Conservation (phyloP, 192 early-diverging fungal species). For the Coemansia sp. region DNA sequence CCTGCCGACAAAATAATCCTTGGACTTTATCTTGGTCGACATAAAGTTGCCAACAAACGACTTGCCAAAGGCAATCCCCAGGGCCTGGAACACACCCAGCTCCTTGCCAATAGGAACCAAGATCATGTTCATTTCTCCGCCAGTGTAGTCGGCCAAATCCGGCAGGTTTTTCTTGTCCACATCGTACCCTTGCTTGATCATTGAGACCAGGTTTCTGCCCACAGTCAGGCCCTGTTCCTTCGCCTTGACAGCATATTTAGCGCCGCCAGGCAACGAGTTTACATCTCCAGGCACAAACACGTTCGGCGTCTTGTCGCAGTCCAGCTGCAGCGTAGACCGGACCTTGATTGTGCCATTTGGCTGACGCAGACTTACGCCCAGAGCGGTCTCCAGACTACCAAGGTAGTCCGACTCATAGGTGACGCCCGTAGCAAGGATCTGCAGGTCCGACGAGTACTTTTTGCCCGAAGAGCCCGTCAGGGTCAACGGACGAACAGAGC, state of each 20-base stretch:
- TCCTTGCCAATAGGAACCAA: slow-evolving; percentile 40
- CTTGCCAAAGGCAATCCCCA: slow-evolving; percentile 38
- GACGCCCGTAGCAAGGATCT: slow-evolving; percentile 53
- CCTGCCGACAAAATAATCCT: slow-evolving; percentile 35
- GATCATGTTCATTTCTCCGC: slow-evolving; percentile 22
- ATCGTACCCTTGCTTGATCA: slow-evolving; percentile 23
- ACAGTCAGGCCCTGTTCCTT: slow-evolving; percentile 21
- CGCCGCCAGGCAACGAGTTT: slow-evolving; percentile 31
- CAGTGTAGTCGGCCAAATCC: slow-evolving; percentile 20
- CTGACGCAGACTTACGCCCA: slow-evolving; percentile 29
- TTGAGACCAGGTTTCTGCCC: slow-evolving; percentile 23
- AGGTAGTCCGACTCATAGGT: slow-evolving; percentile 51
- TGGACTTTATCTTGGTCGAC: slow-evolving; percentile 26
- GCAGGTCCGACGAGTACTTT: slow-evolving; percentile 57
- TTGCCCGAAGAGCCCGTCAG: slow-evolving; percentile 50
- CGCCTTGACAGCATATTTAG: slow-evolving; percentile 33
- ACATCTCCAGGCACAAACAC: slow-evolving; percentile 60
- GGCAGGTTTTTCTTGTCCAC: not conserved
- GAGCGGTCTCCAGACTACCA: slow-evolving; percentile 29
- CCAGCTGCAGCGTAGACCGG: slow-evolving; percentile 51
- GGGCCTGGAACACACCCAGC: slow-evolving; percentile 37
- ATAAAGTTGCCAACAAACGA: slow-evolving; percentile 33
- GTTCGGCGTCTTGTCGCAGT: slow-evolving; percentile 15
- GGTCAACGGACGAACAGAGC: slow-evolving; percentile 28
- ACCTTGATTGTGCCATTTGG: slow-evolving; percentile 46